A percentile compares a stretch with the other conserved stretches of the same genome.
Evolutionary conservation across 495 filamentous ascomycete genomes (phyloP).

Genomic region (Hypoxylon cercidicola): DNA sequence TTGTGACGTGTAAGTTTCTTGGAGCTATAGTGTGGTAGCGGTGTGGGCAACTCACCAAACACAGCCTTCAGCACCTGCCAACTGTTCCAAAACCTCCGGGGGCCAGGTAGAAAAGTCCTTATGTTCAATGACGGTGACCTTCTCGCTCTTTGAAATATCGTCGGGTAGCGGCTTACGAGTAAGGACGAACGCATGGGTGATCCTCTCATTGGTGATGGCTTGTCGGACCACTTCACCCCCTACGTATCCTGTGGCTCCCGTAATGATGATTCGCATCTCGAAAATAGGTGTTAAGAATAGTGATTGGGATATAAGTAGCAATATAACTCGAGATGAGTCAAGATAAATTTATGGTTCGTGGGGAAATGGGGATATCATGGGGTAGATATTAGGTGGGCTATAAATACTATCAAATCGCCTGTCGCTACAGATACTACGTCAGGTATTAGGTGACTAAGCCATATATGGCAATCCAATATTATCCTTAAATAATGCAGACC

Average conservation of each 20-base stretch:
- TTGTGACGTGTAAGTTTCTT: conserved; percentile 4
- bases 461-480: neutral
- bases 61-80: conserved; percentile 62
- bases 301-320: neutral
- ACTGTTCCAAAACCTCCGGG: conserved; percentile 47
- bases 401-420: conserved; percentile 4
- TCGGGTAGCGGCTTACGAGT: conserved; percentile 53
- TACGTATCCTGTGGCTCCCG: conserved; percentile 64
- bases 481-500: neutral
- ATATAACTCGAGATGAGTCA: neutral
- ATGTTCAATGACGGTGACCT: conserved; percentile 56
- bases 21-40: neutral
- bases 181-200: conserved; percentile 62
- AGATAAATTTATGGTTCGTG: neutral
- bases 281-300: neutral
- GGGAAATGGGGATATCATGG: neutral
- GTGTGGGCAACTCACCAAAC: conserved; percentile 55
- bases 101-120: conserved; percentile 59
- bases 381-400: neutral
- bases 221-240: conserved; percentile 59
- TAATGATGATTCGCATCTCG: conserved; percentile 63
- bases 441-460: neutral
- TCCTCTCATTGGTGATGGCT: conserved; percentile 53
- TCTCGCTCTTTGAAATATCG: conserved; percentile 44
- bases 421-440: conserved; percentile 10